Percentiles rank a stretch among this genome's conserved stretches.
These are phyloP conservation scores for Elsinoe arachidis DNA, from an alignment of 2,329 filamentous ascomycete genomes.

Conservation along the genomic window DNA sequence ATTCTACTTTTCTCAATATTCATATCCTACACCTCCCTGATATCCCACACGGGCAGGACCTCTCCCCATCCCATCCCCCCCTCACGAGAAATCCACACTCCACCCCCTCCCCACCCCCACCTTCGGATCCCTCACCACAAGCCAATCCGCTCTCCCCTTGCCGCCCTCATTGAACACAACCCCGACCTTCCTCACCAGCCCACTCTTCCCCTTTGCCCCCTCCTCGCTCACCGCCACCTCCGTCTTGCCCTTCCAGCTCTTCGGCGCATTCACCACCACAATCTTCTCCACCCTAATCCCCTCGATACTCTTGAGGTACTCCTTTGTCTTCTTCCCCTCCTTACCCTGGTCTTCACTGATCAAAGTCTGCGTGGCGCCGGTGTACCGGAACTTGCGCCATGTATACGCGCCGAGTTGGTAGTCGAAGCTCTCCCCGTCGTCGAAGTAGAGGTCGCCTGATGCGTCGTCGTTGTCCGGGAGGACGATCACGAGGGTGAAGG, in stretches of 20 bases:
- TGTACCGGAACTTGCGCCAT: slow-evolving; percentile 68
- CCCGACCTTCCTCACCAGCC: slow-evolving; percentile 41
- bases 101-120: slow-evolving; percentile 56
- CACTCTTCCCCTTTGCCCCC: slow-evolving; percentile 33
- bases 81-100: slow-evolving; percentile 47
- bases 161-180: slow-evolving; percentile 50
- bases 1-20: too few relatives aligned
- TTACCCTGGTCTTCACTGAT: slow-evolving; percentile 57
- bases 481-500: slow-evolving; percentile 81
- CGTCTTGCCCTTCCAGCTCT: slow-evolving; percentile 58
- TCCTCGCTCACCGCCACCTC: slow-evolving; percentile 58
- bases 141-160: slow-evolving; percentile 51
- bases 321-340: slow-evolving; percentile 53
- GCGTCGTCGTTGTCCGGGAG: slow-evolving; percentile 62
- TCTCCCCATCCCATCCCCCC: too few relatives aligned
- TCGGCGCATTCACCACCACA: slow-evolving; percentile 70
- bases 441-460: slow-evolving; percentile 75
- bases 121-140: slow-evolving; percentile 54
- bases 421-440: slow-evolving; percentile 90
- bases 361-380: slow-evolving; percentile 47
- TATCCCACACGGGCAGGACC: too few relatives aligned
- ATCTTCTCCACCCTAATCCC: slow-evolving; percentile 75
- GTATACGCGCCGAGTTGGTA: slow-evolving; percentile 81
- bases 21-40: too few relatives aligned
- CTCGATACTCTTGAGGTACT: slow-evolving; percentile 71